Percentiles rank a stretch among this genome's conserved stretches.
These are phyloP conservation scores for Hericium coralloides DNA, from an alignment of 768 basidiomycete genomes.

Conservation along the genomic window DNA sequence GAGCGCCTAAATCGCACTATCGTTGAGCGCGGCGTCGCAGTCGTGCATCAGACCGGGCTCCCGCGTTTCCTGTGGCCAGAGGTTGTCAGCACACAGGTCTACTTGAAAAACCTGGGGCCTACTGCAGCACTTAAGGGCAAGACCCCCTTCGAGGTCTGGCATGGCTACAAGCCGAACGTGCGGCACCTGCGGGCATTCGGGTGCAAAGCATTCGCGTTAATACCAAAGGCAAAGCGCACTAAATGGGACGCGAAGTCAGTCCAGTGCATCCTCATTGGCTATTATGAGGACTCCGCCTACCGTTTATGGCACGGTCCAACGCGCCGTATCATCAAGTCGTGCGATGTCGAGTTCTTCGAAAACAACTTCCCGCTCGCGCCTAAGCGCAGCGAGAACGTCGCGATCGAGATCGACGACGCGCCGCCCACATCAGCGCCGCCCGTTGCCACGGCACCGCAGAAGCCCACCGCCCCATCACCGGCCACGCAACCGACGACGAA, in stretches of 20 bases:
- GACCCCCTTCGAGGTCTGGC: conserved; percentile 3
- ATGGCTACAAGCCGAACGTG: conserved; percentile 11
- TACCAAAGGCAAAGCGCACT: conserved; percentile 11
- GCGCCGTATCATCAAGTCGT: conserved; percentile 5
- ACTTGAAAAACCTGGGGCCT: neutral
- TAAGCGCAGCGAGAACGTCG: neutral
- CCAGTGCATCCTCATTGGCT: conserved; percentile 19
- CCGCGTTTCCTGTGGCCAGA: neutral
- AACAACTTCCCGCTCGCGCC: neutral
- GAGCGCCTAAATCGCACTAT: conserved; percentile 29
- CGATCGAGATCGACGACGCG: neutral
- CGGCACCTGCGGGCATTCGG: conserved; percentile 20
- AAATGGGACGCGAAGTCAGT: conserved; percentile 14
- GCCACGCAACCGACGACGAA: no score
- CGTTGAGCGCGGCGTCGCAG: conserved; percentile 7
- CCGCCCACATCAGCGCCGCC: no score
- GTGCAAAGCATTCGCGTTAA: conserved; percentile 15
- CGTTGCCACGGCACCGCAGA: no score
- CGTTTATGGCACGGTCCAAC: conserved; percentile 12
- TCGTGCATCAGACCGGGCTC: conserved; percentile 3
- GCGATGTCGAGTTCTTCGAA: conserved; percentile 17
- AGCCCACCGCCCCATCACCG: no score
- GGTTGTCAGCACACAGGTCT: neutral
- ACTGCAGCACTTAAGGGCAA: neutral
- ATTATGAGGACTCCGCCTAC: conserved; percentile 15